Percentiles rank a stretch among this genome's conserved stretches.
Evolutionary conservation across 83 land plant species (phyloP).

Genomic region (Thuja plicata): DNA sequence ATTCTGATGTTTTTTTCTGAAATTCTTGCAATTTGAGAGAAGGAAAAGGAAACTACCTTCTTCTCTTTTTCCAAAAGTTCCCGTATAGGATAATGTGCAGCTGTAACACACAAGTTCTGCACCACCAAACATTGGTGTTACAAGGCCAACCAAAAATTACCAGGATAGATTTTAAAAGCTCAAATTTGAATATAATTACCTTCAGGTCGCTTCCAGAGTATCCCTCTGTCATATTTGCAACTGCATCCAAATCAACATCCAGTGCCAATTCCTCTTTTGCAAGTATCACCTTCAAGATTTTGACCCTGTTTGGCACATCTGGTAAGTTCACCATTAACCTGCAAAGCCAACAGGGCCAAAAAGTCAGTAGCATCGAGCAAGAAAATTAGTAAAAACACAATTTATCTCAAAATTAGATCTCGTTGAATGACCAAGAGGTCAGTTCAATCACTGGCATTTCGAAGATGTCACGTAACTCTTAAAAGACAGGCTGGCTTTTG

Average conservation of each 20-base stretch:
- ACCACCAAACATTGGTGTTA: neutral
- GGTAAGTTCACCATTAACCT: conserved; percentile 35
- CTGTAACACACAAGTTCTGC: conserved; percentile 57
- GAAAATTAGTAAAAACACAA: neutral
- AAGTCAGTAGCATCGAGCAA: neutral
- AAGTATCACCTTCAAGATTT: conserved; percentile 30
- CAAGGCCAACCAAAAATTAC: neutral
- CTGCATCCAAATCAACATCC: conserved; percentile 31
- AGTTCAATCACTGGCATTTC: too few species aligned
- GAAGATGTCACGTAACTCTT: too few species aligned
- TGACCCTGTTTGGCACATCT: conserved; percentile 28
- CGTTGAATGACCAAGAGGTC: too few species aligned
- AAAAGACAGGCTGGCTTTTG: too few species aligned
- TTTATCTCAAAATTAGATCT: too few species aligned
- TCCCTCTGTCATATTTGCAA: conserved; percentile 34
- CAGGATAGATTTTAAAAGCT: neutral
- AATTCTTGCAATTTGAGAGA: neutral
- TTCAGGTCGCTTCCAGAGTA: conserved; percentile 40
- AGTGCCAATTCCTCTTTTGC: conserved; percentile 31
- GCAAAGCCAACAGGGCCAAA: neutral
- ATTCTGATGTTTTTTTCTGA: neutral
- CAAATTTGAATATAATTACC: conserved; percentile 10
- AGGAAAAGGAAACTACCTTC: conserved; percentile 46
- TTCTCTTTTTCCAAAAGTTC: conserved; percentile 92
- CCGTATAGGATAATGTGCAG: conserved; percentile 90